Evolutionary conservation across 805 yeast genomes (phyloP).

Genomic region (Torulaspora quercuum): DNA sequence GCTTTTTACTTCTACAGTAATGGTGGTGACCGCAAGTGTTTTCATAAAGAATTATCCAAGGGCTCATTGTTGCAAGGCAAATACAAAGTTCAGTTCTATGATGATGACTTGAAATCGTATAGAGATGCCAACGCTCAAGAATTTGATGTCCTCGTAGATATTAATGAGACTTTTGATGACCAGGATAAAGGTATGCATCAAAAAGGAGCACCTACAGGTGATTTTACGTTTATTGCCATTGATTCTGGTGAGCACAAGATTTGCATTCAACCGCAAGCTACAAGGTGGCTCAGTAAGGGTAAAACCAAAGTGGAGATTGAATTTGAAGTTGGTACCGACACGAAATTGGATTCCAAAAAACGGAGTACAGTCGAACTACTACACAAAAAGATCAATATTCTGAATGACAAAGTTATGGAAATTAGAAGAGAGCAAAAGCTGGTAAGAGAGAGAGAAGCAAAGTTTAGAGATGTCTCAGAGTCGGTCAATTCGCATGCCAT

Average conservation of each 20-base stretch:
- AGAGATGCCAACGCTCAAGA: slow-evolving; percentile 36
- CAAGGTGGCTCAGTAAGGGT: slow-evolving; percentile 62
- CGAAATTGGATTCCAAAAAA: slow-evolving; percentile 64
- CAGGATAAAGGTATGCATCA: slow-evolving; percentile 72
- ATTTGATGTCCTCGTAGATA: slow-evolving; percentile 41
- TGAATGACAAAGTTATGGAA: slow-evolving; percentile 55
- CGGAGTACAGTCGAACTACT: slow-evolving; percentile 52
- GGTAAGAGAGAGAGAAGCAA: slow-evolving; percentile 71
- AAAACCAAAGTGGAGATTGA: slow-evolving; percentile 59
- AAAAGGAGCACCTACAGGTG: slow-evolving; percentile 61
- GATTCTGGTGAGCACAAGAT: slow-evolving; percentile 78
- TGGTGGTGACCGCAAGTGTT: slow-evolving; percentile 53
- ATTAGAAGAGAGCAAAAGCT: slow-evolving; percentile 62
- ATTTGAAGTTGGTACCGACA: slow-evolving; percentile 63
- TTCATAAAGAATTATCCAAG: slow-evolving; percentile 51
- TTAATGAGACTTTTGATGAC: slow-evolving; percentile 70
- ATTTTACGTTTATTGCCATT: slow-evolving; percentile 67
- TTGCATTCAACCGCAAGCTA: slow-evolving; percentile 52
- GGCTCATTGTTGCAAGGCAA: slow-evolving; percentile 49
- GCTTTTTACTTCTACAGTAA: slow-evolving; percentile 51
- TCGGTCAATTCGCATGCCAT: slow-evolving; percentile 65
- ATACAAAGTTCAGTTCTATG: slow-evolving; percentile 47
- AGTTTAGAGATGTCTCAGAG: slow-evolving; percentile 70
- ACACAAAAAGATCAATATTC: slow-evolving; percentile 53
- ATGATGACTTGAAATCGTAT: slow-evolving; percentile 38